Percentiles rank a stretch among this genome's conserved stretches.
These are phyloP conservation scores for Straminergon stramineum DNA, from an alignment of 225 moss, liverwort and hornwort species.

Conservation along the genomic window DNA sequence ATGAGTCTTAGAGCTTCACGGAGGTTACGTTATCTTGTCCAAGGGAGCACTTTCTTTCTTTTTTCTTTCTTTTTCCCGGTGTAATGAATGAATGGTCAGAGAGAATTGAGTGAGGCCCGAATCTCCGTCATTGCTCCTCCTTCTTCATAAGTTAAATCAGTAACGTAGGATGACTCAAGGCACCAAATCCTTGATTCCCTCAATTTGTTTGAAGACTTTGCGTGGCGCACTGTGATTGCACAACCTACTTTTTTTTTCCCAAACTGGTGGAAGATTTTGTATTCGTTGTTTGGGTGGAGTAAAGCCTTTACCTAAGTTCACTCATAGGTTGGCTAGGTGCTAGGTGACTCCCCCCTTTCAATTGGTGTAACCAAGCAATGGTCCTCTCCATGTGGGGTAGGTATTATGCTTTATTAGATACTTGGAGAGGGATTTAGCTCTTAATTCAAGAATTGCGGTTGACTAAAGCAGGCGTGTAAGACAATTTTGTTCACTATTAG, in stretches of 20 bases:
- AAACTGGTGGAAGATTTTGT: background rate
- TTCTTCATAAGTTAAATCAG: too few species aligned
- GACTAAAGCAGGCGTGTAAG: rapidly evolving
- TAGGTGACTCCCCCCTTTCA: too few species aligned
- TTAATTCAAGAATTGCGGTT: background rate
- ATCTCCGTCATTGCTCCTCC: too few species aligned
- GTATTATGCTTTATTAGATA: background rate
- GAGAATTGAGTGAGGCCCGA: too few species aligned
- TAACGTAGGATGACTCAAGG: background rate
- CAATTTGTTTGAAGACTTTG: background rate
- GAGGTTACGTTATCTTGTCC: background rate
- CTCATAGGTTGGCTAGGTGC: too few species aligned
- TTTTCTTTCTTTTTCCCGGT: background rate
- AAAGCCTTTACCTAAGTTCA: background rate
- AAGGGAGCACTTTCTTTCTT: background rate
- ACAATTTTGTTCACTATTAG: rapidly evolving
- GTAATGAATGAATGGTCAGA: background rate
- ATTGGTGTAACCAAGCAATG: too few species aligned
- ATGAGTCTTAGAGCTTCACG: background rate
- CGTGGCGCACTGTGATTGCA: background rate
- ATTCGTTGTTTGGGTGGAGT: background rate
- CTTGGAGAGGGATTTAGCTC: background rate
- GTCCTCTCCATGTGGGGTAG: background rate
- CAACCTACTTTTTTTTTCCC: background rate
- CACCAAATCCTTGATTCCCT: background rate